Percentiles rank a stretch among this genome's conserved stretches.
These are phyloP conservation scores for Globisporangium okanoganense DNA, from an alignment of 352 stramenopile genomes.

Conservation along the genomic window DNA sequence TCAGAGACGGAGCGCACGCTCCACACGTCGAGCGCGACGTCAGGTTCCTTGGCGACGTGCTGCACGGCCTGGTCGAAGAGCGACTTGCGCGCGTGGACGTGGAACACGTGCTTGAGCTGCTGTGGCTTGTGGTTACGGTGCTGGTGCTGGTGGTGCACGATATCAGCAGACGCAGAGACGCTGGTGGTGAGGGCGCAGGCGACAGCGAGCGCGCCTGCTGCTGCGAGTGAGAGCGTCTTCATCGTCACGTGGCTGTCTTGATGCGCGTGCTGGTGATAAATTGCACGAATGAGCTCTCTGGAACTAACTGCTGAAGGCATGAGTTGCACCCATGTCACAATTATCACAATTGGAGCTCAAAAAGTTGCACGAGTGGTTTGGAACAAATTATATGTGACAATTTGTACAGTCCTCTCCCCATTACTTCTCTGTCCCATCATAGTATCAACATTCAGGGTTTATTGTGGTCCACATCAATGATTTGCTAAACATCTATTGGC, in stretches of 20 bases:
- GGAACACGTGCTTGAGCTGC: constrained; percentile 10
- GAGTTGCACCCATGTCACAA: background rate
- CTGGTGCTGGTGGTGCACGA: constrained; percentile 2
- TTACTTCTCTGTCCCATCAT: too few species aligned
- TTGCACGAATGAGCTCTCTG: background rate
- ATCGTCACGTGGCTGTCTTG: background rate
- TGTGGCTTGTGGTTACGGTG: constrained; percentile 1
- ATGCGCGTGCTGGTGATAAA: background rate
- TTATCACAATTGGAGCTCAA: background rate
- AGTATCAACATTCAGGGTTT: too few species aligned
- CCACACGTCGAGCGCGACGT: constrained; percentile 10
- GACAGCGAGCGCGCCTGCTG: background rate
- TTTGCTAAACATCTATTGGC: too few species aligned
- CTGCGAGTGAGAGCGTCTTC: background rate
- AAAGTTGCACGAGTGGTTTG: background rate
- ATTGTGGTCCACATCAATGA: too few species aligned
- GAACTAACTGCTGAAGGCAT: background rate
- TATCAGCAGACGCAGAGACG: background rate
- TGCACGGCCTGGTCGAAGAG: constrained; percentile 9
- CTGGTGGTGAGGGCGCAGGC: background rate
- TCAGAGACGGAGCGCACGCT: background rate
- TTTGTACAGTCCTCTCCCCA: too few species aligned
- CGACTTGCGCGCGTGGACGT: constrained; percentile 13
- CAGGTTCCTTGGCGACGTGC: background rate
- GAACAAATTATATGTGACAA: too few species aligned